These are phyloP conservation scores for Glomus cerebriforme DNA, from an alignment of 192 early-diverging fungal species.

Conservation along the genomic window DNA sequence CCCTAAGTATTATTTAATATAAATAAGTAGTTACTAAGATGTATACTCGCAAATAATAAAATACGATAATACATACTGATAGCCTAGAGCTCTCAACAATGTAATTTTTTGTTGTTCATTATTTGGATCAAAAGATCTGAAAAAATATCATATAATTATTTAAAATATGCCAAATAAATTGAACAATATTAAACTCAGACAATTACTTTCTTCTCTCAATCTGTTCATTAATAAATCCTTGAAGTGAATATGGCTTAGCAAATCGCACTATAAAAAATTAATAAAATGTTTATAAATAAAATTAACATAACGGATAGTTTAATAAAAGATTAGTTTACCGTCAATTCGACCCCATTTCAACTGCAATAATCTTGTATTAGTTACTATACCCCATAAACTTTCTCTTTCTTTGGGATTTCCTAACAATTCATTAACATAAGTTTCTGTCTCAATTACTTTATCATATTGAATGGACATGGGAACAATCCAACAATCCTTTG, in stretches of 20 bases:
- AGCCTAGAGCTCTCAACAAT: constrained; percentile 73
- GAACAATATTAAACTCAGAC: not conserved
- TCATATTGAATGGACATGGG: constrained; percentile 86
- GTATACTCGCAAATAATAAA: not conserved
- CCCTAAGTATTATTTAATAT: constrained; percentile 29
- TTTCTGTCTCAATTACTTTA: constrained; percentile 80
- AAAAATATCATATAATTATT: not conserved
- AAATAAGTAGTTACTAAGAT: not conserved
- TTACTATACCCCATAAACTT: constrained; percentile 68
- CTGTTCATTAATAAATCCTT: constrained; percentile 65
- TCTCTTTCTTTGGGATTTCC: constrained; percentile 83
- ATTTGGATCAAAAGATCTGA: constrained; percentile 20
- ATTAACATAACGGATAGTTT: not conserved
- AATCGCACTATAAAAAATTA: constrained; percentile 57
- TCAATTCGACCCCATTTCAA: constrained; percentile 84
- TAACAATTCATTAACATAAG: constrained; percentile 76
- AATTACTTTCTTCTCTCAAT: constrained; percentile 54
- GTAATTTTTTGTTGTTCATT: constrained; percentile 49
- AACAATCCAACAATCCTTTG: constrained; percentile 71
- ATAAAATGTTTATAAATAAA: not conserved
- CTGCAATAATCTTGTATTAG: constrained; percentile 54
- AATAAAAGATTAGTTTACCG: constrained; percentile 34
- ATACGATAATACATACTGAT: constrained; percentile 44
- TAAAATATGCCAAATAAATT: not conserved
- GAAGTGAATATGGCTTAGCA: constrained; percentile 72